These are phyloP conservation scores for Paraconiothyrium brasiliense DNA, from an alignment of 2,329 filamentous ascomycete species.

Conservation along the genomic window DNA sequence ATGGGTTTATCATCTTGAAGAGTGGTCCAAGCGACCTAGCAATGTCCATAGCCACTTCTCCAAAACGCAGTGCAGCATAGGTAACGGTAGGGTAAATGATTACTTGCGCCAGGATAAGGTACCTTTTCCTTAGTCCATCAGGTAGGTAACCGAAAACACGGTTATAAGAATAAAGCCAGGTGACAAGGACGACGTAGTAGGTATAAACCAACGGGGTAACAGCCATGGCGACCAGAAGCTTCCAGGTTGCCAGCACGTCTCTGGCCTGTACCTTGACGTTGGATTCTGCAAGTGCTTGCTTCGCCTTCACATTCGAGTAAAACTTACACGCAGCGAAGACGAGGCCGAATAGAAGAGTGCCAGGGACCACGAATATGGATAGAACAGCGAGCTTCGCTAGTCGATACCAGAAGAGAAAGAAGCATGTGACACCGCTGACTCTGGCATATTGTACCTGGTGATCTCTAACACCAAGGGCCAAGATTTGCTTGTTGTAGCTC, in stretches of 20 bases:
- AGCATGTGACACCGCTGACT: constrained; percentile 78
- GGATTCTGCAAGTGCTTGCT: constrained; percentile 51
- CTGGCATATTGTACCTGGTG: constrained; percentile 94
- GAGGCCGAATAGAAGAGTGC: constrained; percentile 80
- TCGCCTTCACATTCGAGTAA: constrained; percentile 50
- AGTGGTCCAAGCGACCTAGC: constrained; percentile 92
- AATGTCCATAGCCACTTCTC: constrained; percentile 99
- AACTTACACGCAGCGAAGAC: constrained; percentile 51
- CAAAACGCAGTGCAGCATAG: constrained; percentile 91
- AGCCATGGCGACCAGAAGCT: constrained; percentile 52
- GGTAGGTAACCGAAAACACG: constrained; percentile 85
- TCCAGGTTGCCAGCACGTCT: constrained; percentile 55
- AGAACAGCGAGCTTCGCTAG: constrained; percentile 80
- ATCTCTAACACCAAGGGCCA: constrained; percentile 86
- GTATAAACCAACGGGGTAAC: constrained; percentile 47
- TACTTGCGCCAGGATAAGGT: constrained; percentile 72
- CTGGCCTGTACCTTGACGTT: constrained; percentile 52
- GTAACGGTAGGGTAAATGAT: constrained; percentile 87
- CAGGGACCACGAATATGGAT: constrained; percentile 83
- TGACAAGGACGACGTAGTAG: constrained; percentile 43
- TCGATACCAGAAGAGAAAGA: constrained; percentile 81
- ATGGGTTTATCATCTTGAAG: constrained; percentile 83
- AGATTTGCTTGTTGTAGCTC: constrained; percentile 86
- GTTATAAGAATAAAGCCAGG: constrained; percentile 60
- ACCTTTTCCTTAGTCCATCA: constrained; percentile 75